A percentile compares a stretch with the other conserved stretches of the same genome.
Conservation (phyloP, 768 basidiomycete species). For the Trametes cubensis region DNA sequence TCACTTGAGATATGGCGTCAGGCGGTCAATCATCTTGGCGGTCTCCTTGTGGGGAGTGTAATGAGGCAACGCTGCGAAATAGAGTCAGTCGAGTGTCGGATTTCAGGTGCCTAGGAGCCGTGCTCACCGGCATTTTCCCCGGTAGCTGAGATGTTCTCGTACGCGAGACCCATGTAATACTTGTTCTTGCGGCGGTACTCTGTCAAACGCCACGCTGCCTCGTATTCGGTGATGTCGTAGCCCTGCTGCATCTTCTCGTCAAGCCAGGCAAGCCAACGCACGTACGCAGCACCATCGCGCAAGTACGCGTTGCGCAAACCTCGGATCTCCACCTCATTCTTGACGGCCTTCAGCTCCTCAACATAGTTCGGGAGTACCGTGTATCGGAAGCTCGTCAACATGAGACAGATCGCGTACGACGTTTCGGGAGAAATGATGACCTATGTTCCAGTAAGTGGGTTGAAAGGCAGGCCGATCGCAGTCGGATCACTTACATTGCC, state of each 20-base stretch:
- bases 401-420: slow-evolving; percentile 81
- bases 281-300: slow-evolving; percentile 86
- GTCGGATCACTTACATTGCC: slow-evolving; percentile 56
- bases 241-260: slow-evolving; percentile 77
- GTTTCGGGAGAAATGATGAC: slow-evolving; percentile 73
- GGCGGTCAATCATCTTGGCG: slow-evolving; percentile 73
- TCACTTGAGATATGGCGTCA: slow-evolving; percentile 88
- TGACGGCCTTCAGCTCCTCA: slow-evolving; percentile 80
- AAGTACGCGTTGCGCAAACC: slow-evolving; percentile 85
- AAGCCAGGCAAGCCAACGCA: slow-evolving; percentile 88
- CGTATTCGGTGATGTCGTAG: slow-evolving; percentile 88
- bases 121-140: slow-evolving; percentile 80
- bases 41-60: slow-evolving; percentile 75
- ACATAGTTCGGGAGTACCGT: slow-evolving; percentile 71
- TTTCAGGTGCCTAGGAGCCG: not conserved
- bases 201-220: slow-evolving; percentile 82
- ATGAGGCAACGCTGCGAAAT: slow-evolving; percentile 76
- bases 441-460: slow-evolving; percentile 34
- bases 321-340: slow-evolving; percentile 84
- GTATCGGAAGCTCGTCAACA: slow-evolving; percentile 82
- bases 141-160: slow-evolving; percentile 86
- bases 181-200: slow-evolving; percentile 73
- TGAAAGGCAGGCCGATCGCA: not conserved
- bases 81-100: not conserved
- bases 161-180: slow-evolving; percentile 83